Evolutionary conservation across 2,329 filamentous ascomycete species (phyloP).

Genomic region (Trichoderma lentiforme): DNA sequence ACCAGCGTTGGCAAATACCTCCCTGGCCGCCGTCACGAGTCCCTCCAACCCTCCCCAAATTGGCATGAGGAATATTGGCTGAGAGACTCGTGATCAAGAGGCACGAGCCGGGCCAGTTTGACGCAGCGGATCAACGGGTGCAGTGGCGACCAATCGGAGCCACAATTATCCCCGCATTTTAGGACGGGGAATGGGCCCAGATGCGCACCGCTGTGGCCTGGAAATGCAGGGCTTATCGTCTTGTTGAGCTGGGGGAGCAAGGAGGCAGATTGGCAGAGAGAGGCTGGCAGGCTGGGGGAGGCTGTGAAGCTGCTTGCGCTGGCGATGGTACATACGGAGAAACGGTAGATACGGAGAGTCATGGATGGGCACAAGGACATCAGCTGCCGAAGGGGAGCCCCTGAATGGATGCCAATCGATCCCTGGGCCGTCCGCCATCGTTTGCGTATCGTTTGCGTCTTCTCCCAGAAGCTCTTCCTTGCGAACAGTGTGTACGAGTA

Average conservation of each 20-base stretch:
- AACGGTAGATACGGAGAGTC: background rate
- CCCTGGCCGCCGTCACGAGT: slow-evolving; percentile 15
- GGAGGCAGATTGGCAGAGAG: background rate
- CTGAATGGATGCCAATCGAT: background rate
- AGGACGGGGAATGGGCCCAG: slow-evolving; percentile 11
- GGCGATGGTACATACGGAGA: background rate
- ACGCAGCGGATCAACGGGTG: slow-evolving; percentile 16
- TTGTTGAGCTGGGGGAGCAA: slow-evolving; percentile 13
- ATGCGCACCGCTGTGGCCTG: slow-evolving; percentile 8
- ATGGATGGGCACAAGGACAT: background rate
- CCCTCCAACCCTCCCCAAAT: background rate
- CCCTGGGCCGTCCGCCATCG: background rate
- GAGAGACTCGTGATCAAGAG: slow-evolving; percentile 16
- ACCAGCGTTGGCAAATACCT: slow-evolving; percentile 6
- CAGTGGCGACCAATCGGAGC: slow-evolving; percentile 16
- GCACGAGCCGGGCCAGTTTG: slow-evolving; percentile 17
- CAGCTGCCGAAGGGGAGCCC: background rate
- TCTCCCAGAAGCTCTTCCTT: background rate
- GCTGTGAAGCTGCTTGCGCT: background rate
- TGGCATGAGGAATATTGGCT: slow-evolving; percentile 5
- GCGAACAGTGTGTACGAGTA: background rate
- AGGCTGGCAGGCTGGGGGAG: background rate
- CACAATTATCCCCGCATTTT: slow-evolving; percentile 17
- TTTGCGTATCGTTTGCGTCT: slow-evolving; percentile 14
- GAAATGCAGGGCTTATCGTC: slow-evolving; percentile 16